Evolutionary conservation across 352 stramenopile genomes (phyloP).

Genomic region (Globisporangium sylvaticum): DNA sequence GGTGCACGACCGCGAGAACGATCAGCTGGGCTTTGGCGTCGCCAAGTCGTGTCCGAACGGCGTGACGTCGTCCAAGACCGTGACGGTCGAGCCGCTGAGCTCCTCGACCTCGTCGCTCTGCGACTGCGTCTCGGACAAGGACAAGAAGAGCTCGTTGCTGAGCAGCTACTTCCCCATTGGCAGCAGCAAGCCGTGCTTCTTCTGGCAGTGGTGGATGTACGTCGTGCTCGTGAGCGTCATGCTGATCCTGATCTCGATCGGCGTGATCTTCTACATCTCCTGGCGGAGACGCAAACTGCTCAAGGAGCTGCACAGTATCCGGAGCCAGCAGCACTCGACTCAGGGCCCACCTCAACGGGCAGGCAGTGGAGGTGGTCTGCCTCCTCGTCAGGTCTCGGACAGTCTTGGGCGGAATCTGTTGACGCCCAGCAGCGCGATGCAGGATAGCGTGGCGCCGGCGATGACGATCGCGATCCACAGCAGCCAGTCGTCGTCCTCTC

Average conservation of each 20-base stretch:
- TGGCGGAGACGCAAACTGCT: conserved; percentile 49
- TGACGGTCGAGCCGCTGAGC: conserved; percentile 44
- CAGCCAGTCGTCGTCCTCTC: background rate
- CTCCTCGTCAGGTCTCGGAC: conserved; percentile 34
- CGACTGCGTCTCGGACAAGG: conserved; percentile 54
- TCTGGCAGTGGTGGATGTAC: conserved; percentile 89
- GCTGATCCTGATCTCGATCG: conserved; percentile 49
- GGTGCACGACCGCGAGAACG: conserved; percentile 62
- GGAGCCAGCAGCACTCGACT: conserved; percentile 25
- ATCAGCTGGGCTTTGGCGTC: conserved; percentile 59
- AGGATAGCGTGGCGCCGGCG: conserved; percentile 14
- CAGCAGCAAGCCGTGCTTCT: conserved; percentile 71
- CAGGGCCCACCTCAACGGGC: background rate
- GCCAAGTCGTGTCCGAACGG: conserved; percentile 67
- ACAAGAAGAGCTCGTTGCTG: conserved; percentile 59
- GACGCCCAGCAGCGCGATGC: conserved; percentile 20
- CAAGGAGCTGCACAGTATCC: conserved; percentile 33
- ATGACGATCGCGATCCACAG: conserved; percentile 20
- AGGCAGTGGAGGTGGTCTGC: background rate
- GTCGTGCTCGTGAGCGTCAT: conserved; percentile 56
- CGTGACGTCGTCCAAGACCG: conserved; percentile 61
- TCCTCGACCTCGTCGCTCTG: conserved; percentile 40
- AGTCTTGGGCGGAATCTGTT: conserved; percentile 43
- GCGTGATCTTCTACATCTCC: conserved; percentile 46
- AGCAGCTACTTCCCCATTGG: conserved; percentile 53